These are phyloP conservation scores for Trichophyton verrucosum DNA, from an alignment of 2,329 filamentous ascomycete genomes.

Conservation along the genomic window DNA sequence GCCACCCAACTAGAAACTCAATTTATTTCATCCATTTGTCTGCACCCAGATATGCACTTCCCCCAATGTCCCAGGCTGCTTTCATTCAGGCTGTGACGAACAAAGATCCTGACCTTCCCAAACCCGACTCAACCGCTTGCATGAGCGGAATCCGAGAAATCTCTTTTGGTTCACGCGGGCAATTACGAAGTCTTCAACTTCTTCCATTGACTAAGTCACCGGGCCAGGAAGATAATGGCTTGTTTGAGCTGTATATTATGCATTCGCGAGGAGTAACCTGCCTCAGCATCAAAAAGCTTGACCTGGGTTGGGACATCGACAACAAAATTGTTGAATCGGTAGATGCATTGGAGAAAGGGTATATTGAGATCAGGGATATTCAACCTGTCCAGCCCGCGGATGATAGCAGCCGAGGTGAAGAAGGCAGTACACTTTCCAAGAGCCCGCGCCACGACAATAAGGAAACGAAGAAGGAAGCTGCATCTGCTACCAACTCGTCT, in stretches of 20 bases:
- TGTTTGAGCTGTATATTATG: conserved; percentile 95
- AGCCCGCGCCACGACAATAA: conserved; percentile 15
- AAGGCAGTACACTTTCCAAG: conserved; percentile 25
- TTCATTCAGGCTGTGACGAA: conserved; percentile 69
- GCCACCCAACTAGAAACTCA: conserved; percentile 91
- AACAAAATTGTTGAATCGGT: conserved; percentile 74
- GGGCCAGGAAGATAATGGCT: conserved; percentile 50
- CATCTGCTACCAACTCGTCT: conserved; percentile 17
- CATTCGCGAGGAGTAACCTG: conserved; percentile 95
- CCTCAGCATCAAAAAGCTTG: conserved; percentile 69
- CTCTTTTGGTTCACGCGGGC: conserved; percentile 74
- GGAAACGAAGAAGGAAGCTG: conserved; percentile 24
- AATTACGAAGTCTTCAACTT: conserved; percentile 81
- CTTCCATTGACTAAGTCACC: conserved; percentile 50
- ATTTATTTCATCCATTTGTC: conserved; percentile 95
- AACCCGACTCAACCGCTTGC: conserved; percentile 88
- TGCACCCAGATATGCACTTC: conserved; percentile 78
- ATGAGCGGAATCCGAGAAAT: conserved; percentile 95
- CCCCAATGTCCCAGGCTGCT: conserved; percentile 68
- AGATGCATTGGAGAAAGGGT: conserved; percentile 60
- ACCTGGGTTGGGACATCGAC: conserved; percentile 83
- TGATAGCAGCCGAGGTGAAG: conserved; percentile 36
- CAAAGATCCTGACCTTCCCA: conserved; percentile 60
- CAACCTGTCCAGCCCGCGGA: conserved; percentile 37
- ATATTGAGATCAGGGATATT: conserved; percentile 64